These are phyloP conservation scores for Lumnitzera littorea DNA, from an alignment of 345 rosid genomes.

Conservation along the genomic window DNA sequence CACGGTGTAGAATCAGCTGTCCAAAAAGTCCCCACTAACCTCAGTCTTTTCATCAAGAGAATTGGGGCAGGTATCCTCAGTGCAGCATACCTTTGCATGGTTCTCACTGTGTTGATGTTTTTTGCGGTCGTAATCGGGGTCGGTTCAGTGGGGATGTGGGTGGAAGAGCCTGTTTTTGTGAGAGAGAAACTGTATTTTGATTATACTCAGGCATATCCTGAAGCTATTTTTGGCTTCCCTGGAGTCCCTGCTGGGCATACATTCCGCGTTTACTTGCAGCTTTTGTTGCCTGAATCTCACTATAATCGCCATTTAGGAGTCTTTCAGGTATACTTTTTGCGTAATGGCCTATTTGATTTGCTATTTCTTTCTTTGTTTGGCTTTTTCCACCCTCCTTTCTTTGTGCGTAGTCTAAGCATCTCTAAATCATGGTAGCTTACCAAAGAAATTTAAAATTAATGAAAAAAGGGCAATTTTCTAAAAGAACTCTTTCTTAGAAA, in stretches of 20 bases:
- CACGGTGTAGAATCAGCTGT: conserved; percentile 29
- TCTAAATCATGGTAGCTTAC: too few species aligned
- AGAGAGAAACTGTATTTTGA: conserved; percentile 60
- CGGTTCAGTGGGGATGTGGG: conserved; percentile 43
- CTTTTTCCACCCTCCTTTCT: too few species aligned
- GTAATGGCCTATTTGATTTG: too few species aligned
- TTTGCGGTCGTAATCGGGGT: conserved; percentile 44
- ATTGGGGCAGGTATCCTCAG: conserved; percentile 46
- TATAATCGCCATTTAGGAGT: conserved; percentile 53
- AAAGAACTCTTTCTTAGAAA: too few species aligned
- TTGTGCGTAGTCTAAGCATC: too few species aligned
- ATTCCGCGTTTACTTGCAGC: conserved; percentile 36
- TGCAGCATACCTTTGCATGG: conserved; percentile 41
- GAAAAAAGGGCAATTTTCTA: too few species aligned
- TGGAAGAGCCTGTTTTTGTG: conserved; percentile 59
- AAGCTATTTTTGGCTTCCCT: conserved; percentile 32
- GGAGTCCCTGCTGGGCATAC: conserved; percentile 58
- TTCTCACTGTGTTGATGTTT: conserved; percentile 32
- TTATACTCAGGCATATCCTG: conserved; percentile 51
- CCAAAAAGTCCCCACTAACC: conserved; percentile 19
- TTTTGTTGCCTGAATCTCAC: conserved; percentile 81
- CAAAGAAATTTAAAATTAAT: too few species aligned
- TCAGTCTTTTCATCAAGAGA: conserved; percentile 23
- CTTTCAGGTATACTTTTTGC: conserved; percentile 44
- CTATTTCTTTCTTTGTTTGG: neutral